Conservation (phyloP, 78 protist species). For the Dictyostelium capitatum region DNA sequence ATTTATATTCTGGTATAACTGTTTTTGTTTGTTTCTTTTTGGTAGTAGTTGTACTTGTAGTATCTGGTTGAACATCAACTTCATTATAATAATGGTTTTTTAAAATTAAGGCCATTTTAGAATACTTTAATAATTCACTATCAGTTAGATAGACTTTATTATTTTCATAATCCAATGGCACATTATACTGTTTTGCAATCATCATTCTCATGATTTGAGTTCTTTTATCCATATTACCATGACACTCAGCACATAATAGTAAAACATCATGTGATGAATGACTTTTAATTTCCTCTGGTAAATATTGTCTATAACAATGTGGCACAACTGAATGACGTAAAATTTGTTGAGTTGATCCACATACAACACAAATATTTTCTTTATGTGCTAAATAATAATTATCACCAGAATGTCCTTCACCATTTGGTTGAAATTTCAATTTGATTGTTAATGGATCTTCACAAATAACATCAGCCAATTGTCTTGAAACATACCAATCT, state of each 20-base stretch:
- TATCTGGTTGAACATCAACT: neutral
- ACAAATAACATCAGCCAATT: neutral
- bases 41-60: too few species aligned
- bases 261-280: constrained; percentile 41
- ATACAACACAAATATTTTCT: constrained; percentile 60
- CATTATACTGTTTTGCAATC: constrained; percentile 31
- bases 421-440: constrained; percentile 56
- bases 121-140: neutral
- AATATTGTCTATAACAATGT: constrained; percentile 73
- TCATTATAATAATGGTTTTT: neutral
- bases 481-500: constrained; percentile 52
- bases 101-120: constrained; percentile 1
- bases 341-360: constrained; percentile 47
- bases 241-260: constrained; percentile 69
- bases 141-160: neutral
- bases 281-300: constrained; percentile 45
- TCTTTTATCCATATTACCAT: constrained; percentile 40
- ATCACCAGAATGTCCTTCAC: constrained; percentile 73
- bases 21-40: neutral
- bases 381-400: constrained; percentile 44
- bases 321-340: constrained; percentile 69
- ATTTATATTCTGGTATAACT: constrained; percentile 30
- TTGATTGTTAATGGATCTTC: constrained; percentile 37
- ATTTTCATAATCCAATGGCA: constrained; percentile 27
- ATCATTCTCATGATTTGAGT: constrained; percentile 55